Base-by-base conservation (phyloP, 2,329 filamentous ascomycete genomes). In the Exophiala sp. region DNA sequence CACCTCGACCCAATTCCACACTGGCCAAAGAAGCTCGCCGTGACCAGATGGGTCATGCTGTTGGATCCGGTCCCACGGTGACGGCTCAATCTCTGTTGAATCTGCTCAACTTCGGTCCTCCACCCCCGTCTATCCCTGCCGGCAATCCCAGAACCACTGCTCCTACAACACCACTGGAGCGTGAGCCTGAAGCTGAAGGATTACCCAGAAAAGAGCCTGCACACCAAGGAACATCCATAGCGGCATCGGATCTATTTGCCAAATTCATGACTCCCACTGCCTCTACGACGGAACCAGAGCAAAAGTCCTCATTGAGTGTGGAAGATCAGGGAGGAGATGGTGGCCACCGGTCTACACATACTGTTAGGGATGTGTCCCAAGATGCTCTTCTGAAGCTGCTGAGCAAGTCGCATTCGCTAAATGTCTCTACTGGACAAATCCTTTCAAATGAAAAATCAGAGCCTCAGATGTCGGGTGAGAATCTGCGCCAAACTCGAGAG, bases 351-450 rank as follows among this genome's bases (percentile, higher is more conserved):
- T 22, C 50, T 40, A 54, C 63, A 30, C 58, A 63, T 11, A 58
- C 60, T 14, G 57, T 66, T 30, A 57, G 66, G 40, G 76, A 81
- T 40, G 84, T 88, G 66, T 87, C 89, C 3, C 86, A 94, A 67
- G 83, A 91, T 57, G 86, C 93, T 64, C 75, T 98, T 41, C 80
- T 97, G 55, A 85, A 88, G 61, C 75, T 97, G 51, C 78, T 98
- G 57, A 93, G 89, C 63, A 83, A 85, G 42, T 82, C 86, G 45
- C 89, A 47, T 27, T 18, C 44, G 13, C 37, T 23, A 11, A 50
- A 42, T 18, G 27, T 46, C 3, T n/a, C 39, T 13, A 32, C 30
- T n/a, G 46, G 24, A 19, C 43, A 47, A 34, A 29, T 48, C n/a
- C 24, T 38, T n/a, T 41, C 48, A 22, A 24, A 27, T 37, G 56